A percentile compares a stretch with the other conserved stretches of the same genome.
phyloP scores from a whole-genome alignment of 2,329 filamentous ascomycete species.

The Talaromyces amestolkiae region DNA sequence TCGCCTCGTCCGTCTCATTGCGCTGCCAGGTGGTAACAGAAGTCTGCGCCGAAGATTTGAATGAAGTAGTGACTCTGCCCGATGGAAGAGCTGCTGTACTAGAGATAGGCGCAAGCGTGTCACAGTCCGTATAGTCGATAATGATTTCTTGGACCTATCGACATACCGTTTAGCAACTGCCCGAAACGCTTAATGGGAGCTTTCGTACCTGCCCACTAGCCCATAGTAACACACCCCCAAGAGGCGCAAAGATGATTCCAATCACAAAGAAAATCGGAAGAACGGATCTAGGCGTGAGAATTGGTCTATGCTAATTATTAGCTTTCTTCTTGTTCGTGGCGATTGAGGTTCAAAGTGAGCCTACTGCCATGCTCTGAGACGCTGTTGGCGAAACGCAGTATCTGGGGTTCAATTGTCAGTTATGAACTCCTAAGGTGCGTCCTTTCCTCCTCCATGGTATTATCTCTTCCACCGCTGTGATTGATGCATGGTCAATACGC shows the following conservation, averaged over 20 bases:
- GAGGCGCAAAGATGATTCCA: constrained; percentile 88
- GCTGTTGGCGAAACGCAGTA: constrained; percentile 94
- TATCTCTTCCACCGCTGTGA: not conserved
- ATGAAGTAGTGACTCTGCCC: constrained; percentile 63
- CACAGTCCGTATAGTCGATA: constrained; percentile 86
- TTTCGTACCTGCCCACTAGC: constrained; percentile 71
- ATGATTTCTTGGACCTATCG: constrained; percentile 79
- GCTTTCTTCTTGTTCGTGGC: not conserved
- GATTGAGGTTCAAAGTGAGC: constrained; percentile 31
- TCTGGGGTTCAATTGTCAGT: constrained; percentile 52
- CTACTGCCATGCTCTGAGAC: constrained; percentile 97
- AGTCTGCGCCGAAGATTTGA: constrained; percentile 57
- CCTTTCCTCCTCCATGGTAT: not conserved
- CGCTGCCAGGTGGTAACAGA: constrained; percentile 34
- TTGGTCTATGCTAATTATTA: constrained; percentile 61
- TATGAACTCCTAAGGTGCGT: no score
- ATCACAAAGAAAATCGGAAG: constrained; percentile 87
- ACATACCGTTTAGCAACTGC: not conserved
- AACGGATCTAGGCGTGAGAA: constrained; percentile 91
- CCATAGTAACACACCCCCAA: constrained; percentile 81
- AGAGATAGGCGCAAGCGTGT: constrained; percentile 52
- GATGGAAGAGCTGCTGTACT: constrained; percentile 25
- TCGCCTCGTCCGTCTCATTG: constrained; percentile 17
- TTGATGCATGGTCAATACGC: constrained; percentile 32
- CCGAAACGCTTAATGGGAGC: not conserved